Base-by-base conservation (phyloP, 345 rosid genomes). In the Syzygium oleosum region DNA sequence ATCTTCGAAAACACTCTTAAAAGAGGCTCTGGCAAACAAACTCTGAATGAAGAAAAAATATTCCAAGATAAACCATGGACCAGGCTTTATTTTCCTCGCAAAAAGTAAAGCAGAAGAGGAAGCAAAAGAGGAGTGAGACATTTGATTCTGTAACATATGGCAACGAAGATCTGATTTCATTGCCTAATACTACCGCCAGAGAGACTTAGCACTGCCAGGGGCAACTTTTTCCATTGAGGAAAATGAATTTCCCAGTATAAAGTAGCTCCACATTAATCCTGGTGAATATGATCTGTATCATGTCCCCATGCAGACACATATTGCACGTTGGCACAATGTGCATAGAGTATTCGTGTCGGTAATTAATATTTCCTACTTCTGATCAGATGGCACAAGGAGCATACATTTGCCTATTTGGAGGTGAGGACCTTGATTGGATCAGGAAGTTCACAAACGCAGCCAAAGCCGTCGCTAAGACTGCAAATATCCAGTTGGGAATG, bases 361-460 rank as follows among this genome's bases (percentile, higher is more conserved):
- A 85, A 43, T 86, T 29, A 73, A 73, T 73, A 41, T 73, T 38
- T 73, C 49, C 80, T 38, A 12, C 49, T 38, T 25, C 84, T 58
- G n/a, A 22, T 59, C 89, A 91, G 93, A 55, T 29, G 56, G 43
- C 52, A 9, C 84, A 87, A 84, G 87, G 55, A 53, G 86, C 61
- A 12, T 87, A 56, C 87, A 78, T 90, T 41, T 91, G 94, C 87
- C 87, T 92, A 5, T 91, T 87, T 7, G 92, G 94, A 85, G 92
- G 92, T 17, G 92, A 89, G 8, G 87, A 92, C 43, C 59, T 91
- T 1, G 87, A 89, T 22, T 92, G 94, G 94, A 91, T 91, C 65
- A 56, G 87, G 59, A 84, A 77, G 59, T 92, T 92, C 89, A 91
- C 92, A 3, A 19, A 5, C 1, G 77, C 88, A n/a, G 90, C 88